Conservation (phyloP, 768 basidiomycete genomes). For the Collybia sp. region DNA sequence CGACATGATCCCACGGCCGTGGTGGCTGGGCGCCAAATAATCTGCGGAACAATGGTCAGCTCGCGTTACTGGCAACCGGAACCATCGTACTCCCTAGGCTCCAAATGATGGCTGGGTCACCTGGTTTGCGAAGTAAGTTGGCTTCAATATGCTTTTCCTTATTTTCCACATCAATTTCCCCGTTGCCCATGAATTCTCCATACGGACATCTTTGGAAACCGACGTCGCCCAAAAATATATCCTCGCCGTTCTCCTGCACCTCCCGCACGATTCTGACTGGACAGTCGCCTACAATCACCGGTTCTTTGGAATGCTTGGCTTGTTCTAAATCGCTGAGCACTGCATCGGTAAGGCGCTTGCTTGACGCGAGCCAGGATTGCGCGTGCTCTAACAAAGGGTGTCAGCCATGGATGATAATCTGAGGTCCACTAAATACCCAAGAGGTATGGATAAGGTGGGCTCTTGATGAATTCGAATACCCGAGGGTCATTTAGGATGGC, state of each 20-base stretch:
- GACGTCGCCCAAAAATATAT: constrained; percentile 49
- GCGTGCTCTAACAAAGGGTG: constrained; percentile 26
- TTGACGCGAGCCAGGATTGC: constrained; percentile 18
- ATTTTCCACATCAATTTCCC: neutral
- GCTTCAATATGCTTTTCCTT: constrained; percentile 24
- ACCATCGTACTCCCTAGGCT: constrained; percentile 48
- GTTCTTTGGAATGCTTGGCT: constrained; percentile 14
- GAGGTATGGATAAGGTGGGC: constrained; percentile 52
- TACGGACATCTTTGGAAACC: constrained; percentile 26
- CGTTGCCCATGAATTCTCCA: constrained; percentile 7
- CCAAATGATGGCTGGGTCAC: constrained; percentile 58
- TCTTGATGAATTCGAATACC: constrained; percentile 39
- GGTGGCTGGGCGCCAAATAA: constrained; percentile 55
- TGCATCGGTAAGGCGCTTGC: constrained; percentile 22
- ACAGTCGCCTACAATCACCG: constrained; percentile 33
- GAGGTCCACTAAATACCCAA: constrained; percentile 16
- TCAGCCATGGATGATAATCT: neutral
- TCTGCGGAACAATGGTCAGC: constrained; percentile 30
- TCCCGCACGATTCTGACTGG: constrained; percentile 53
- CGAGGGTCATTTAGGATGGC: constrained; percentile 44
- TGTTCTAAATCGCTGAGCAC: constrained; percentile 26
- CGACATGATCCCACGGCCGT: constrained; percentile 70
- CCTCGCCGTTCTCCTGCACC: constrained; percentile 49
- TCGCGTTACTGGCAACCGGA: neutral
- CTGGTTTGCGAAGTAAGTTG: constrained; percentile 36